phyloP scores from a whole-genome alignment of 78 protist genomes.

The Dictyostelium intermedium region DNA sequence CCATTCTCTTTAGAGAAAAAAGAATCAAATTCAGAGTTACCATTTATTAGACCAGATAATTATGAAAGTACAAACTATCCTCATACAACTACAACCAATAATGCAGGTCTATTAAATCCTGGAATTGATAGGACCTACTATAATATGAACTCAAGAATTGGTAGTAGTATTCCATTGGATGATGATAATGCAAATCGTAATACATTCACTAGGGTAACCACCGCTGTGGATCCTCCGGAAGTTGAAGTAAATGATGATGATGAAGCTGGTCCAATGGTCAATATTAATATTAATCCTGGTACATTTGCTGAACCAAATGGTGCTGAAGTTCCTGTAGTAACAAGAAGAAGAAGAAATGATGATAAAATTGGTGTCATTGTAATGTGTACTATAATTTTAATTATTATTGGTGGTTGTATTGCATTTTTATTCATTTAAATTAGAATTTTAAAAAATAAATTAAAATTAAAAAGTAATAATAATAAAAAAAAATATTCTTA shows the following conservation, averaged over 20 bases:
- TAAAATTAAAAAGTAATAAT: background rate
- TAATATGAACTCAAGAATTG: conserved; percentile 17
- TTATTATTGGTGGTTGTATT: conserved; percentile 44
- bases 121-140: background rate
- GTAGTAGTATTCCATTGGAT: conserved; percentile 8
- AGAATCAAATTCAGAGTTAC: conserved; percentile 26
- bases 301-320: background rate
- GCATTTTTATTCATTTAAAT: conserved; percentile 18
- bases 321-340: conserved; percentile 25
- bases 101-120: background rate
- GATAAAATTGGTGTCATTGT: background rate
- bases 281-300: conserved; percentile 22
- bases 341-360: background rate
- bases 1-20: conserved; percentile 1
- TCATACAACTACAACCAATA: background rate
- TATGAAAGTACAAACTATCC: background rate
- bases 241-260: background rate
- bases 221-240: background rate
- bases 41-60: conserved; percentile 15
- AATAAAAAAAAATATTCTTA: conserved; percentile 33
- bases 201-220: background rate
- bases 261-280: conserved; percentile 23
- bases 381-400: background rate
- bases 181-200: background rate
- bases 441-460: background rate